Evolutionary conservation across 495 filamentous ascomycete species (phyloP), one percentile per base, ranked within the genome.

Genomic region (Hypoxylon trugodes): DNA sequence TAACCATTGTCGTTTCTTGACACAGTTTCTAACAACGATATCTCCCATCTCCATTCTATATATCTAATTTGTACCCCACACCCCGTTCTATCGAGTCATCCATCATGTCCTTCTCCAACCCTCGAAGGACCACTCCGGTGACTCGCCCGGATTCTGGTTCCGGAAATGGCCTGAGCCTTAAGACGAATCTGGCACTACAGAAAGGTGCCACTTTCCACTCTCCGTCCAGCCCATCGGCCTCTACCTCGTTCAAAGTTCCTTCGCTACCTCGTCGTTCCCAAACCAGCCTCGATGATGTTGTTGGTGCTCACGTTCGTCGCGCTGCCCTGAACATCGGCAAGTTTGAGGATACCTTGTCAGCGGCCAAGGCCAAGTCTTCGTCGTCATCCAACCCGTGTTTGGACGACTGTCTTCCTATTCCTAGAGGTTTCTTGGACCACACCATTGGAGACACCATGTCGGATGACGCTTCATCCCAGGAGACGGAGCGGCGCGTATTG

Each of bases 131-230:
- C n/a, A n/a, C 77, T 48, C 73, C 76, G 71, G 74, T 78, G 75
- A 78, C 76, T 76, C 76, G 77, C 54, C 63, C 72, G 70, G 77
- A 73, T 42, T 68, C 76, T 59, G 73, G 72, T 59, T 13, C 60
- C 38, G 56, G 60, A 59, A 62, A 73, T 73, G 75, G 59, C 51
- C 42, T 81, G 73, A 76, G 72, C 51, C 69, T 81, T 77, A 81
- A 81, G 77, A 83, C 79, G 66, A 79, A 75, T 74, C 66, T 81
- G 65, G 67, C 73, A 57, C 82, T 90, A 68, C 79, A 78, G 70
- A 89, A 88, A 75, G 84, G 84, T 30, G 79, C 83, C 4, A 90
- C 87, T 57, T 90, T 90, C 74, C 82, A 87, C 52, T 80, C 80
- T 62, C 76, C 77, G 46, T 68, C 74, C 40, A 73, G 78, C 25